Base-by-base conservation (phyloP, 805 yeast genomes). In the Candida fluviatilis region DNA sequence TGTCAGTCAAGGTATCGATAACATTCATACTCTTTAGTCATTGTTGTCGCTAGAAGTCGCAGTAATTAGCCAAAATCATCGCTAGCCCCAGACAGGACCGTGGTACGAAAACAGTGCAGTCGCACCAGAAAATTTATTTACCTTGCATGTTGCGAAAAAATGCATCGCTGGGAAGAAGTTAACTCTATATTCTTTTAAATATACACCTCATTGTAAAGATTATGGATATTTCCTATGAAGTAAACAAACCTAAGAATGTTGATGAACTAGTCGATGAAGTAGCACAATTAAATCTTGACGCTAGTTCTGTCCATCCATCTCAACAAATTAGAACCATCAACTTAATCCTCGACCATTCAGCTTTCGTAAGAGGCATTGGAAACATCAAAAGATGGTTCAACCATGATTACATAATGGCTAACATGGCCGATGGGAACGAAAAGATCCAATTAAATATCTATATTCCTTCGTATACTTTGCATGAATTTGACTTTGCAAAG, bases 331-430 rank as follows among this genome's bases (percentile, higher is more conserved):
- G 61, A 26, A 31, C 41, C 3, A 52, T 60, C 13, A 60, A 63
- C 51, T 66, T 82, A 41, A 77, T 83, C 14, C 50, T 83, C 30
- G 90, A 83, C 52, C 84, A 82, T 15, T 74, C 85, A 5, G 80
- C 85, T 2, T 68, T 83, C 43, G 78, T 79, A 14, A 75, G 80
- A 38, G 91, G 88, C 2, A 65, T 83, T 32, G 86, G 85, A 0
- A 78, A 78, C 49, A 68, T 83, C 50, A 78, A 77, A 52, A 61
- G 77, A 48, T 83, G 89, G 89, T 66, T 71, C 41, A 60, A 68
- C 35, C 50, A 64, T 46, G 54, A 66, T 35, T 63, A 60, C 37
- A 53, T 64, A 25, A 44, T 45, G 11, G 34, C 63, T 12, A 59
- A 58, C 31, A 38, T 51, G 7, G 42, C 48, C 6, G 48, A 49